A percentile compares a stretch with the other conserved stretches of the same genome.
These are phyloP conservation scores for Biscogniauxia marginata DNA, from an alignment of 2,329 filamentous ascomycete species.

Conservation along the genomic window DNA sequence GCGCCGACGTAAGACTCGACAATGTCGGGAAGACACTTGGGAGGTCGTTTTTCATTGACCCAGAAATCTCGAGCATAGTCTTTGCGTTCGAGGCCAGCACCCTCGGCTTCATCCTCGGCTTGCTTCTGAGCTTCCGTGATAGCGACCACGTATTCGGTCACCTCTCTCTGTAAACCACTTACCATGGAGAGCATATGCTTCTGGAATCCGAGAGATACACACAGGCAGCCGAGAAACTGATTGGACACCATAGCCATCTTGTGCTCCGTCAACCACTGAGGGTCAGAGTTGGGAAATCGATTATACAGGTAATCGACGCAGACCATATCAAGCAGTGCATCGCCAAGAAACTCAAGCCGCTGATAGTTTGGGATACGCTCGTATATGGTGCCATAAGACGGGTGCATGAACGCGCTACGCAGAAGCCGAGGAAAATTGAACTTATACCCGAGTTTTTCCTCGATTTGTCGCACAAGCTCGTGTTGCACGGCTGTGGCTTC, in stretches of 20 bases:
- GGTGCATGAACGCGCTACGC: constrained; percentile 83
- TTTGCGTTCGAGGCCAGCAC: constrained; percentile 32
- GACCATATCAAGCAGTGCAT: constrained; percentile 60
- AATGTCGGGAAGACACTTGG: constrained; percentile 79
- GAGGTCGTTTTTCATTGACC: constrained; percentile 61
- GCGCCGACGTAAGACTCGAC: constrained; percentile 88
- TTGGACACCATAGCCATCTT: constrained; percentile 99
- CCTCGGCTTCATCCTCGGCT: constrained; percentile 38
- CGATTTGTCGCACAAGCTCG: constrained; percentile 65
- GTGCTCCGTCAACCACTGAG: constrained; percentile 97
- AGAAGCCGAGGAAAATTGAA: constrained; percentile 78
- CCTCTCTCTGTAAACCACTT: constrained; percentile 41
- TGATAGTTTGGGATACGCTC: constrained; percentile 87
- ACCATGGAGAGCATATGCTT: constrained; percentile 63
- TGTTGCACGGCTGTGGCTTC: constrained; percentile 63
- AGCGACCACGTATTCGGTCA: constrained; percentile 56
- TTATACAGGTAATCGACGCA: constrained; percentile 82
- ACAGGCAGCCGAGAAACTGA: constrained; percentile 82
- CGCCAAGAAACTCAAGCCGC: constrained; percentile 87
- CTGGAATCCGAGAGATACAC: constrained; percentile 76
- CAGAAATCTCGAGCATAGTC: constrained; percentile 65
- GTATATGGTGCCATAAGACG: constrained; percentile 73
- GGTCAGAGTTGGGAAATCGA: constrained; percentile 74
- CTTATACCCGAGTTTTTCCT: constrained; percentile 52
- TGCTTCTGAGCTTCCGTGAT: constrained; percentile 49